Conservation (phyloP, 345 rosid species). For the Eucalyptus urophylla region DNA sequence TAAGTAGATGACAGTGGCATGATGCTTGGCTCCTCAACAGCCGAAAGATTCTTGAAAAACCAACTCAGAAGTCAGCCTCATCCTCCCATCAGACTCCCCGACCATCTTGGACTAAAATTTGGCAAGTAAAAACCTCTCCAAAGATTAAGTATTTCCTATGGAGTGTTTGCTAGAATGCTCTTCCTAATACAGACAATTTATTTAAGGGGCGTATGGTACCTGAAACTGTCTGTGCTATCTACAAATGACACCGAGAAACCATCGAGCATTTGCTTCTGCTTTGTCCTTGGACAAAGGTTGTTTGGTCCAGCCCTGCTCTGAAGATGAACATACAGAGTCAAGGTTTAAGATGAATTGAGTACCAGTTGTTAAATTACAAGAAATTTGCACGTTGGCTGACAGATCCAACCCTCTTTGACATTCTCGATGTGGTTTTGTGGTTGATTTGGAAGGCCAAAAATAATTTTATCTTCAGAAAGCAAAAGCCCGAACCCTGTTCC, state of each 20-base stretch:
- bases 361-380: background rate
- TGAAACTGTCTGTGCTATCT: background rate
- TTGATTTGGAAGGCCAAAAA: background rate
- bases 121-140: background rate
- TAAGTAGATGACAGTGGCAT: background rate
- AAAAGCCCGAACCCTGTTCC: background rate
- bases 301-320: background rate
- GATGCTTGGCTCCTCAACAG: background rate
- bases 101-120: background rate
- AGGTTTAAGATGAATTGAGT: background rate
- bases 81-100: background rate
- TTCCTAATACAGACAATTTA: background rate
- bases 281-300: background rate
- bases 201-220: background rate
- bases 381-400: background rate
- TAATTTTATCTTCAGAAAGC: background rate
- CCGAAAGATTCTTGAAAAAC: background rate
- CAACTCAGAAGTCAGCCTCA: background rate
- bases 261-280: background rate
- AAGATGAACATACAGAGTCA: background rate
- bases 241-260: background rate
- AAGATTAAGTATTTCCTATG: background rate
- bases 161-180: background rate
- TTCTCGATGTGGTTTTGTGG: background rate
- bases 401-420: background rate